Evolutionary conservation across 78 protist genomes (phyloP).

Genomic region (Dictyostelium intermedium): DNA sequence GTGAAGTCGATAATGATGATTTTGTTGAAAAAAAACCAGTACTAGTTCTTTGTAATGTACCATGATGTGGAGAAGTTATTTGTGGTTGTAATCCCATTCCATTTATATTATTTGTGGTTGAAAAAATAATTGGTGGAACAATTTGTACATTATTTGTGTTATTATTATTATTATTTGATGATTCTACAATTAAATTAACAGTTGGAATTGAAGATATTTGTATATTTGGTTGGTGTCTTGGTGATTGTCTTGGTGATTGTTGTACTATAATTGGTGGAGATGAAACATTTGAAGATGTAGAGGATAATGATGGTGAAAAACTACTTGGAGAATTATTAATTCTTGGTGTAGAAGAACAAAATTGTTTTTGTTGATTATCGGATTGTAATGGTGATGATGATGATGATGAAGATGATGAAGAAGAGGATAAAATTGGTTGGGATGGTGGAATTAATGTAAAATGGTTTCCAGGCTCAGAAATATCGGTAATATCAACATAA

Average conservation of each 20-base stretch:
- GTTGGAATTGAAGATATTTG: neutral
- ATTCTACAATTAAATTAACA: neutral
- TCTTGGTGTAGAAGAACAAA: neutral
- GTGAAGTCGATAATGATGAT: neutral
- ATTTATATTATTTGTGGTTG: too few relatives aligned
- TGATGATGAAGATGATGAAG: neutral
- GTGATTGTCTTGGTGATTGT: neutral
- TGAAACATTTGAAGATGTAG: neutral
- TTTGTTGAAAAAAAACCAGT: neutral
- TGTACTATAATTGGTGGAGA: neutral
- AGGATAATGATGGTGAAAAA: neutral
- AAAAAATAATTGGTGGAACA: too few relatives aligned
- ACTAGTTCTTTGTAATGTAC: neutral
- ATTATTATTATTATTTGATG: too few relatives aligned
- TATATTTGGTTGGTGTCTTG: neutral
- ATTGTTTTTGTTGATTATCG: neutral
- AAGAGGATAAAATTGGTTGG: neutral
- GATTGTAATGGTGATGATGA: neutral
- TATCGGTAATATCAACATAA: neutral
- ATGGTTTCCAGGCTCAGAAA: neutral
- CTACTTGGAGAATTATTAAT: neutral
- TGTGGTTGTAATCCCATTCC: neutral
- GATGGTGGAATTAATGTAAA: neutral
- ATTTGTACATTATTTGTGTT: too few relatives aligned
- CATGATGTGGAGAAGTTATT: neutral